A percentile compares a stretch with the other conserved stretches of the same genome.
phyloP scores from a whole-genome alignment of 2,329 filamentous ascomycete species.

The Triangularia setosa region DNA sequence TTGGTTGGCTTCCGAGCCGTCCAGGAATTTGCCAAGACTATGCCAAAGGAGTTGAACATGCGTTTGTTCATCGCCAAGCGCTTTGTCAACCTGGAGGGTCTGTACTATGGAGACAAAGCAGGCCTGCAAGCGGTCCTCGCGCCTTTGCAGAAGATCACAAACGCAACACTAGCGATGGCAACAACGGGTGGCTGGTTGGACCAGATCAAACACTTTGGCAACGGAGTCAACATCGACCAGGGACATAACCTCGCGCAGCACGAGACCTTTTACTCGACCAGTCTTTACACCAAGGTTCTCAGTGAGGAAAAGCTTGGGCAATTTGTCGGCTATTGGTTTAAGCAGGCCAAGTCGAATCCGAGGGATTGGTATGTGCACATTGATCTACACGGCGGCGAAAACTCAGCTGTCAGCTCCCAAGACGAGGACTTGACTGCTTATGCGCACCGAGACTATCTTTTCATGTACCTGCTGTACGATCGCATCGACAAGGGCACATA shows the following conservation, averaged over 20 bases:
- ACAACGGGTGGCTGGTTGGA: conserved; percentile 31
- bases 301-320: conserved; percentile 32
- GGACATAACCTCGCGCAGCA: conserved; percentile 34
- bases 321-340: conserved; percentile 41
- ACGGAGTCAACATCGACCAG: conserved; percentile 30
- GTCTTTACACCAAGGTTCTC: conserved; percentile 37
- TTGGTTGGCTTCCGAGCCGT: conserved; percentile 28
- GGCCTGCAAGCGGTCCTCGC: conserved; percentile 31
- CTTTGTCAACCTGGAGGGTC: conserved; percentile 37
- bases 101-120: conserved; percentile 36
- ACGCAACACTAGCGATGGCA: conserved; percentile 32
- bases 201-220: conserved; percentile 33
- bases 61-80: conserved; percentile 35
- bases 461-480: conserved; percentile 49
- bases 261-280: conserved; percentile 42
- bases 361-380: conserved; percentile 41
- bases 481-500: conserved; percentile 33
- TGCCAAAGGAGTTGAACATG: conserved; percentile 42
- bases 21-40: conserved; percentile 31
- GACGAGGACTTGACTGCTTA: conserved; percentile 35
- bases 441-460: conserved; percentile 42
- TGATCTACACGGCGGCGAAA: conserved; percentile 40
- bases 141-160: conserved; percentile 34
- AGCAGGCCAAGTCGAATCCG: conserved; percentile 33
- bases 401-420: conserved; percentile 34